A percentile compares a stretch with the other conserved stretches of the same genome.
These are phyloP conservation scores for Xylariaceae sp. DNA, from an alignment of 2,329 filamentous ascomycete species.

Conservation along the genomic window DNA sequence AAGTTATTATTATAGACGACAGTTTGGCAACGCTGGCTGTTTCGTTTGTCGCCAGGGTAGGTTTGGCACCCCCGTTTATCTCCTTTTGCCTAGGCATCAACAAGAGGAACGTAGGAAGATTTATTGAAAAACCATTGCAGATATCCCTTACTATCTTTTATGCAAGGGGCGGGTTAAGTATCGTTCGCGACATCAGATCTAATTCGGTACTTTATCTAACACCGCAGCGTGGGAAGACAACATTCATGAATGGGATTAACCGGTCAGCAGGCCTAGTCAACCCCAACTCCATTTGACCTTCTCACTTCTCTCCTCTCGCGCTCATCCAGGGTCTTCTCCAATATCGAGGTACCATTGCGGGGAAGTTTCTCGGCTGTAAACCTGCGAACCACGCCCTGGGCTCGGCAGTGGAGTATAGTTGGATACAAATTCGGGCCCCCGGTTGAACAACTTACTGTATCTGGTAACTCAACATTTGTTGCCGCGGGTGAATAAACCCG, in stretches of 20 bases:
- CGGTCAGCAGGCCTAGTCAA: neutral
- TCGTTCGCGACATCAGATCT: too few relatives aligned
- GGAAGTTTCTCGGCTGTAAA: constrained; percentile 26
- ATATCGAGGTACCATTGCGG: constrained; percentile 18
- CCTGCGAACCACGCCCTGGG: neutral
- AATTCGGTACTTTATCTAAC: too few relatives aligned
- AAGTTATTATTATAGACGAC: too few relatives aligned
- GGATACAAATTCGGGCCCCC: neutral
- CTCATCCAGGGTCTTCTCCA: constrained; percentile 7
- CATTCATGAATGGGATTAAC: constrained; percentile 2
- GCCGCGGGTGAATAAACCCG: constrained; percentile 20
- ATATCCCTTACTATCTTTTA: too few relatives aligned
- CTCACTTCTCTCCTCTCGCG: constrained; percentile 2
- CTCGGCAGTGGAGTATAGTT: constrained; percentile 21
- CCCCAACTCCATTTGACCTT: neutral
- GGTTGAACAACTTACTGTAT: too few relatives aligned
- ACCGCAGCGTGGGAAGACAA: neutral
- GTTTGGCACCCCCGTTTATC: too few relatives aligned
- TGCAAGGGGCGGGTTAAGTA: too few relatives aligned
- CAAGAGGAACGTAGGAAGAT: too few relatives aligned
- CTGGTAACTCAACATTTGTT: neutral
- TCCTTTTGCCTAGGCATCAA: too few relatives aligned
- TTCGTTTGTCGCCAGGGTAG: too few relatives aligned
- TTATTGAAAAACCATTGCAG: too few relatives aligned
- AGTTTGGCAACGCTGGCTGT: too few relatives aligned